Evolutionary conservation across 148 eudicot genomes (phyloP).

Genomic region (Vaccinium darrowii): DNA sequence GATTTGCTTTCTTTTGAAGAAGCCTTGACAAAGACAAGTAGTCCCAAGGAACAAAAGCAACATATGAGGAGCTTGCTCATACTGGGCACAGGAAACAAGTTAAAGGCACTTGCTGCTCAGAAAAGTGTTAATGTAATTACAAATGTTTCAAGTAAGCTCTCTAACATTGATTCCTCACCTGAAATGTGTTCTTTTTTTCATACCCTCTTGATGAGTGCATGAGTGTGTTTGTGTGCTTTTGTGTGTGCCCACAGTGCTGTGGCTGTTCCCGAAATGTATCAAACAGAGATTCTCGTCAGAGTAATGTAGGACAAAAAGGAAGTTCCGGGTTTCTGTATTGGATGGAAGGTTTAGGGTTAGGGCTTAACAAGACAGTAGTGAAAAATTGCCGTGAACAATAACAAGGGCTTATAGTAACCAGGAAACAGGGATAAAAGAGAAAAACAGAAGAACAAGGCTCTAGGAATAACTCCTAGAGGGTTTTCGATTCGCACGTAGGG

Average conservation of each 20-base stretch:
- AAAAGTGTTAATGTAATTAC: slow-evolving; percentile 84
- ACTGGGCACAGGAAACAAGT: slow-evolving; percentile 70
- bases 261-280: no score
- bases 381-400: neutral
- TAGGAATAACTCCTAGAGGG: neutral
- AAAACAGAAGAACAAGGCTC: neutral
- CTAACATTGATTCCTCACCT: neutral
- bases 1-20: slow-evolving; percentile 92
- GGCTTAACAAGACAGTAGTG: neutral
- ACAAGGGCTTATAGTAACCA: neutral
- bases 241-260: no score
- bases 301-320: no score
- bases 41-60: slow-evolving; percentile 96
- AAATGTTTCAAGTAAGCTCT: slow-evolving; percentile 70
- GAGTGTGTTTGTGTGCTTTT: neutral
- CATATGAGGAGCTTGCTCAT: slow-evolving; percentile 85
- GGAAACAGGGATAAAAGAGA: neutral
- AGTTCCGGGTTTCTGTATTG: no score
- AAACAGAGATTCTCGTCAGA: no score
- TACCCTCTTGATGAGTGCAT: neutral
- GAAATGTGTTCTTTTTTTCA: neutral
- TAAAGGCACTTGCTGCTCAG: slow-evolving; percentile 89
- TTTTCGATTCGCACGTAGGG: neutral
- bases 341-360: no score
- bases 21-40: slow-evolving; percentile 78